A percentile compares a stretch with the other conserved stretches of the same genome.
Evolutionary conservation across 371 early-diverging fungal species (phyloP).

Genomic region (Rhizopus microsporus): DNA sequence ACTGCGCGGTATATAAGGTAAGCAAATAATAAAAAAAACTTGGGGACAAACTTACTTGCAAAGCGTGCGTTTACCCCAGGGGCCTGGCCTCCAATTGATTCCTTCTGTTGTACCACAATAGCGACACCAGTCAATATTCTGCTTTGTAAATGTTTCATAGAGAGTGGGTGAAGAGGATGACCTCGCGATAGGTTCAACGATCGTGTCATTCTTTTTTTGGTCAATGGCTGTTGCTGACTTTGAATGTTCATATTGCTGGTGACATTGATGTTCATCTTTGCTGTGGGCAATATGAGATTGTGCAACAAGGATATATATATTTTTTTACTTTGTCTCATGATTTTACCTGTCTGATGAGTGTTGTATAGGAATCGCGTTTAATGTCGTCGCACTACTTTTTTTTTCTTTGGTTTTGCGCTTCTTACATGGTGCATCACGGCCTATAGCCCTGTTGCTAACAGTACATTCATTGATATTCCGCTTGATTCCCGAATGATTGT

Average conservation of each 20-base stretch:
- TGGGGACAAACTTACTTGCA: constrained; percentile 72
- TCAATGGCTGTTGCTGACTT: background rate
- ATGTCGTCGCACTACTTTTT: background rate
- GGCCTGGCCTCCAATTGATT: constrained; percentile 92
- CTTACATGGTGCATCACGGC: background rate
- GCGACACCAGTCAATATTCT: constrained; percentile 86
- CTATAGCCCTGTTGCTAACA: background rate
- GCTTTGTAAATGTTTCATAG: constrained; percentile 66
- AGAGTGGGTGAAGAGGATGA: constrained; percentile 41
- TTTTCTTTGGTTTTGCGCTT: background rate
- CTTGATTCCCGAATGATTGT: background rate
- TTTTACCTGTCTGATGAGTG: background rate
- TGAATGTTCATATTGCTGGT: background rate
- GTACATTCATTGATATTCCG: constrained; percentile 8
- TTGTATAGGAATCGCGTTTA: too few species aligned
- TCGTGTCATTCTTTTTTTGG: background rate
- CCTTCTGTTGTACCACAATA: constrained; percentile 93
- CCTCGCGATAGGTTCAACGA: background rate
- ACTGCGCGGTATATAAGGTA: constrained; percentile 29
- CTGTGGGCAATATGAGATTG: background rate
- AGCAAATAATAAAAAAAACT: background rate
- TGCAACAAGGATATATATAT: background rate
- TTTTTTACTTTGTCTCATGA: background rate
- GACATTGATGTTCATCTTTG: background rate
- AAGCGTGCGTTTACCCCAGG: constrained; percentile 92